Evolutionary conservation across 768 basidiomycete species (phyloP).

Genomic region (Lactarius trivialis): DNA sequence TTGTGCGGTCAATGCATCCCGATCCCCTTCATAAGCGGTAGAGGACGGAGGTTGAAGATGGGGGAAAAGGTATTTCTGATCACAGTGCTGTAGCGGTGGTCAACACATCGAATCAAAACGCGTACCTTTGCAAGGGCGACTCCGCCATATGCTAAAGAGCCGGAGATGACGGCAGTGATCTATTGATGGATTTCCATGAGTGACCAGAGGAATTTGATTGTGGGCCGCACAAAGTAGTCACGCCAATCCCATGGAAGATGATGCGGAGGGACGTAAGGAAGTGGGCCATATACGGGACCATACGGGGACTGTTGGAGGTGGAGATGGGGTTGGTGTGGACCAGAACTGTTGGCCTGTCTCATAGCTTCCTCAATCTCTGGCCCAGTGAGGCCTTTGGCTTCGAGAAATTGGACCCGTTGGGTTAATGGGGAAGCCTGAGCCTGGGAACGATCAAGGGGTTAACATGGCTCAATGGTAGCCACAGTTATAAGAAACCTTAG

Average conservation of each 20-base stretch:
- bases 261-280: conserved; percentile 38
- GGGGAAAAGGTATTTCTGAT: conserved; percentile 83
- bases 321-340: conserved; percentile 14
- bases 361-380: conserved; percentile 84
- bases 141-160: conserved; percentile 75
- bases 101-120: not conserved
- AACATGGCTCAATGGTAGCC: not conserved
- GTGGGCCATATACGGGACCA: conserved; percentile 40
- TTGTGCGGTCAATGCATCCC: conserved; percentile 76
- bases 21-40: conserved; percentile 85
- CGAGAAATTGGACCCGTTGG: conserved; percentile 89
- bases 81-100: not conserved
- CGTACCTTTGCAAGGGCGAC: conserved; percentile 70
- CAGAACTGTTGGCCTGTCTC: conserved; percentile 42
- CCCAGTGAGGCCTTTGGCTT: conserved; percentile 82
- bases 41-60: conserved; percentile 84
- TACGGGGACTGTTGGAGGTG: conserved; percentile 29
- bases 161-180: conserved; percentile 92
- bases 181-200: conserved; percentile 31
- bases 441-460: conserved; percentile 34
- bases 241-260: conserved; percentile 83
- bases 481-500: conserved; percentile 47
- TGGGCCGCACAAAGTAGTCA: conserved; percentile 81
- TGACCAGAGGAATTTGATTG: not conserved
- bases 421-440: conserved; percentile 70